Percentiles rank a stretch among this genome's conserved stretches.
phyloP scores from a whole-genome alignment of 2,329 filamentous ascomycete genomes.

The Pseudogymnoascus sp. region DNA sequence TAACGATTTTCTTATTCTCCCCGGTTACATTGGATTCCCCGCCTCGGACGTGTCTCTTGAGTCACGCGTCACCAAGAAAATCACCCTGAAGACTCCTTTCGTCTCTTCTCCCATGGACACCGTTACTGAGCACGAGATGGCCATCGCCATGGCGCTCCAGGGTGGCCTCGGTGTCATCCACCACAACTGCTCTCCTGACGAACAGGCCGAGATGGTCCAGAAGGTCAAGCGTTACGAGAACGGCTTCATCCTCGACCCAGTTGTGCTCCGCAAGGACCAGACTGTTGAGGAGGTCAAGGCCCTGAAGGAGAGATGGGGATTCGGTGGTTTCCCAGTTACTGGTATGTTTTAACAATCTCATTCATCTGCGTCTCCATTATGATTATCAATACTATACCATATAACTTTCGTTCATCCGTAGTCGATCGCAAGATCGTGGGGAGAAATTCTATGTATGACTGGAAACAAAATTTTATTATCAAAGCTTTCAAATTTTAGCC shows the following conservation, averaged over 20 bases:
- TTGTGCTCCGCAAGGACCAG: conserved; percentile 80
- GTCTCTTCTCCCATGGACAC: conserved; percentile 99
- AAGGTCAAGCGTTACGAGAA: conserved; percentile 99
- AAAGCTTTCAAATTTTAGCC: conserved; percentile 16
- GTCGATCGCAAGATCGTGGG: conserved; percentile 79
- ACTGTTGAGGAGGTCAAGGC: conserved; percentile 87
- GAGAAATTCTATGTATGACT: conserved; percentile 52
- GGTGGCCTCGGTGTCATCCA: conserved; percentile 91
- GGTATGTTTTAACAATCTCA: conserved; percentile 55
- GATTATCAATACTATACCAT: conserved; percentile 73
- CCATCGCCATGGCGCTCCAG: conserved; percentile 89
- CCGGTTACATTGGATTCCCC: conserved; percentile 96
- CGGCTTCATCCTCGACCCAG: conserved; percentile 93
- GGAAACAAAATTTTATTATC: conserved; percentile 17
- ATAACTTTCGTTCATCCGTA: conserved; percentile 99
- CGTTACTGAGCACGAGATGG: conserved; percentile 98
- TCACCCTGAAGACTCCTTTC: conserved; percentile 92
- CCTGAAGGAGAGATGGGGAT: conserved; percentile 96
- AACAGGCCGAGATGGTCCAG: conserved; percentile 96
- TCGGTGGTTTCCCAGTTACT: conserved; percentile 96
- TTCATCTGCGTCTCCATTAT: conserved; percentile 38
- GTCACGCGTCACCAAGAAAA: conserved; percentile 88
- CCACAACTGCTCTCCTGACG: conserved; percentile 98
- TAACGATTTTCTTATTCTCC: conserved; percentile 96
- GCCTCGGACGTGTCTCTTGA: conserved; percentile 84